Evolutionary conservation across 805 yeast species (phyloP), one percentile per base, ranked within the genome.

Genomic region (Torulaspora franciscae): DNA sequence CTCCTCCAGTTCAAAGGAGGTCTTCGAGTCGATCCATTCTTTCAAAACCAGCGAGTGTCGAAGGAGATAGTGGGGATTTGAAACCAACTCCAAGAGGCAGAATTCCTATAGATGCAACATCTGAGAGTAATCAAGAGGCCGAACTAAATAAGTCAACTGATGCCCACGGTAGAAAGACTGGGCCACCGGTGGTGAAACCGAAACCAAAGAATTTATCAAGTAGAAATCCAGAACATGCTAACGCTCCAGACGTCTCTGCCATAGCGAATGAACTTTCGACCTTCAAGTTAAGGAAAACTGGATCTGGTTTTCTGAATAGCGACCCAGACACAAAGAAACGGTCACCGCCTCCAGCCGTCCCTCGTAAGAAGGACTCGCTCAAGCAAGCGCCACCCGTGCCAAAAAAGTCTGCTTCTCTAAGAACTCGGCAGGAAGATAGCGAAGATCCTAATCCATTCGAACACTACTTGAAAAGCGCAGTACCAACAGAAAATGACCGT

Each of bases 401-500:
- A 13, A 33, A 22, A 13, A 51, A 55, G 25, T 44, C 49, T 7
- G 22, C 45, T 7, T 40, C 45, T 6, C 40, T 50, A 24, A 39
- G 32, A 29, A 23, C 32, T 23, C 29, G 40, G 15, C 43, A 39
- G 13, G 49, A 35, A 6, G 43, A 37, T 10, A 38, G 45, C 10
- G 54, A 48, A 13, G 56, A 46, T 4, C 51, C 49, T 10, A 68
- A 69, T 47, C 72, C 74, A 15, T 69, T 69, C 51, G 56, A 58
- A 7, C 57, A 61, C 15, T 69, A 69, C 37, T 49, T 66, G 46
- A 67, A 57, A 45, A 61, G 64, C 32, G 72, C 68, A 7, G 73
- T 69, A 9, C 73, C 73, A 1, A 45, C 58, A 29, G 62, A 63
- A 26, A 57, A 61, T 23, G 67, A 69, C 40, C 57, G 71, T 14